Evolutionary conservation across 805 yeast species (phyloP), one percentile per base, ranked within the genome.

Genomic region (Jamesozyma lodderae): DNA sequence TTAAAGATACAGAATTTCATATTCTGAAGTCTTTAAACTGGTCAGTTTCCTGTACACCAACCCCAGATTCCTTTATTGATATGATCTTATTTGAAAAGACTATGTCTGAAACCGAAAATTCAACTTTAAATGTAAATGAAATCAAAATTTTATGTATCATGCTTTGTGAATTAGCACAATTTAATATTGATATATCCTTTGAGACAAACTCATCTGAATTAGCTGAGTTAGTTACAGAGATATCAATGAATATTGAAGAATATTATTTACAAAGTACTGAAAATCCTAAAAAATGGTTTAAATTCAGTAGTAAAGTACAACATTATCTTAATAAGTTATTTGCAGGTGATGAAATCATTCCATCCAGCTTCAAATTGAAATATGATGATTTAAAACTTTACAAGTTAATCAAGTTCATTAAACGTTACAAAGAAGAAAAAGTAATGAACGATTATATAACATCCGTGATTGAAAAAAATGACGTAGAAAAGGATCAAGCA

Each of bases 1-100:
- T 81, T 51, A 62, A 76, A 40, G 75, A 75, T 47, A 75, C 79
- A 76, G 94, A 82, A 55, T 67, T 76, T 39, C 79, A 77, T 46
- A 69, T 82, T 28, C 63, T 81, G 41, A 74, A 72, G 49, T 66
- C 75, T 6, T 62, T 82, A 43, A 66, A 74, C 38, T 82, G 90
- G 90, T 66, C 72, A 46, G 63, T 81, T 27, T 67, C 75, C 14
- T 35, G 42, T 8, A 25, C 38, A 11, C 41, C 47, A 18, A 76
- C 84, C 2, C 72, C 75, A 47, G 87, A 80, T 56, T 61, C 72
- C 9, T 76, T 77, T 48, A 63, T 81, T 40, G 86, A 81, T 50
- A 55, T 79, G 35, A 68, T 67, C 47, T 55, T 79, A 36, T 51
- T 52, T 24, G 22, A 43, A 21, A 37, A 18, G 6, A 8, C n/a